A percentile compares a stretch with the other conserved stretches of the same genome.
These are phyloP conservation scores for Diaporthe longicolla DNA, from an alignment of 2,329 filamentous ascomycete genomes.

Conservation along the genomic window DNA sequence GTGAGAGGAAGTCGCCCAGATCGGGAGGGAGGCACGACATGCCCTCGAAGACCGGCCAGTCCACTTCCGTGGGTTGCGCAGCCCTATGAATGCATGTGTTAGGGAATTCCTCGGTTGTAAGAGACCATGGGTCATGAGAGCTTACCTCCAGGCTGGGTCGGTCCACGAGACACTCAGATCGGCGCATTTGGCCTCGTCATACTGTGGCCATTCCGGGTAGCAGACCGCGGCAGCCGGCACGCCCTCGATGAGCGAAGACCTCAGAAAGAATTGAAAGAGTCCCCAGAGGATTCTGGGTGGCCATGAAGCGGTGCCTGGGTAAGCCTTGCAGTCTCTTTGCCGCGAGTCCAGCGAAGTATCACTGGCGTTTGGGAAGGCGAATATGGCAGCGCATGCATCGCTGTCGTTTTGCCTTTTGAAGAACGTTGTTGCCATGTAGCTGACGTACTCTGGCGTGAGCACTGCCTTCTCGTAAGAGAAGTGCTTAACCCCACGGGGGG, in stretches of 20 bases:
- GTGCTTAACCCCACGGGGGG: constrained; percentile 6
- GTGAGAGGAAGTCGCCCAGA: not conserved
- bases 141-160: constrained; percentile 25
- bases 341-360: not conserved
- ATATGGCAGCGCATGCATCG: not conserved
- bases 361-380: constrained; percentile 16
- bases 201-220: constrained; percentile 33
- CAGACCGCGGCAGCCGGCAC: constrained; percentile 31
- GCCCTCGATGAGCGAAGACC: constrained; percentile 34
- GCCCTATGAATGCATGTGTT: not conserved
- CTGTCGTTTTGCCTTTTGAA: not conserved
- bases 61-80: constrained; percentile 15
- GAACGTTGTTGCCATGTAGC: constrained; percentile 17
- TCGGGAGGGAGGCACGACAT: constrained; percentile 38
- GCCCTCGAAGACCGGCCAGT: constrained; percentile 33
- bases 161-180: constrained; percentile 23
- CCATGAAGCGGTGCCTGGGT: constrained; percentile 39
- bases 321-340: constrained; percentile 33
- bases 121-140: accelerated
- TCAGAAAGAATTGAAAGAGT: constrained; percentile 26
- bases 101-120: not conserved
- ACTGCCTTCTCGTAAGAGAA: constrained; percentile 25
- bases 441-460: constrained; percentile 22
- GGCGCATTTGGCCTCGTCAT: constrained; percentile 20
- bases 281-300: constrained; percentile 30